phyloP scores from a whole-genome alignment of 257 asterid genomes.

The Solanum clarkiae region DNA sequence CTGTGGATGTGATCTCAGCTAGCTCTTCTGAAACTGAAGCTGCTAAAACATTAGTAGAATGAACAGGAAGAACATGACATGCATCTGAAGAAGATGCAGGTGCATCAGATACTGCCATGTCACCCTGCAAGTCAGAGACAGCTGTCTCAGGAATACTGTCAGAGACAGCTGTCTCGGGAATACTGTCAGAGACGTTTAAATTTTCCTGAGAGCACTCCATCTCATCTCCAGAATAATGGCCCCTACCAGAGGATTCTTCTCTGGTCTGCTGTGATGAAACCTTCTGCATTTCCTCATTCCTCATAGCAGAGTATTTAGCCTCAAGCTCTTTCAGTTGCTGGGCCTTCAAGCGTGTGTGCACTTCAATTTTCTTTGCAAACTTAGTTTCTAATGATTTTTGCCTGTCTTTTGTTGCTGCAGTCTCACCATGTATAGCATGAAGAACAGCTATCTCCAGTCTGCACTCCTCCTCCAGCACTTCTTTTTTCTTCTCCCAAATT shows the following conservation, averaged over 20 bases:
- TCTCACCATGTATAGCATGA: conserved; percentile 16
- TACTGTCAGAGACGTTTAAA: background rate
- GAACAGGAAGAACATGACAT: conserved; percentile 1
- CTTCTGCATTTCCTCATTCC: conserved; percentile 23
- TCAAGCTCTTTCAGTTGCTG: conserved; percentile 24
- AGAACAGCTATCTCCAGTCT: conserved; percentile 24
- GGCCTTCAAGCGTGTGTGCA: conserved; percentile 17
- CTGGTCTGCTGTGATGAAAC: conserved; percentile 14
- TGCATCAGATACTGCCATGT: background rate
- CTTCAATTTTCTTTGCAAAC: conserved; percentile 27
- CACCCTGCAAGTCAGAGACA: background rate
- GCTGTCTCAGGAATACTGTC: background rate
- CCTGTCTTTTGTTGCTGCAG: conserved; percentile 10
- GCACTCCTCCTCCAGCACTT: conserved; percentile 17
- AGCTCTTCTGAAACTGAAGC: conserved; percentile 9
- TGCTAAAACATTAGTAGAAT: conserved; percentile 4
- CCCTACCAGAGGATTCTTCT: background rate
- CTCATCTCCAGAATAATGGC: background rate
- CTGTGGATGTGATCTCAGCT: background rate
- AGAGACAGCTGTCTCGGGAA: background rate
- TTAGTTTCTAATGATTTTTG: conserved; percentile 24
- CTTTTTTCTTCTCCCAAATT: conserved; percentile 28
- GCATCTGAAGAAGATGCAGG: background rate
- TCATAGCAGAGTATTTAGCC: conserved; percentile 28
- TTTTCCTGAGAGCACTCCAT: background rate